Evolutionary conservation across 495 filamentous ascomycete genomes (phyloP), one percentile per base, ranked within the genome.

Genomic region (Aspergillus saccharolyticus): DNA sequence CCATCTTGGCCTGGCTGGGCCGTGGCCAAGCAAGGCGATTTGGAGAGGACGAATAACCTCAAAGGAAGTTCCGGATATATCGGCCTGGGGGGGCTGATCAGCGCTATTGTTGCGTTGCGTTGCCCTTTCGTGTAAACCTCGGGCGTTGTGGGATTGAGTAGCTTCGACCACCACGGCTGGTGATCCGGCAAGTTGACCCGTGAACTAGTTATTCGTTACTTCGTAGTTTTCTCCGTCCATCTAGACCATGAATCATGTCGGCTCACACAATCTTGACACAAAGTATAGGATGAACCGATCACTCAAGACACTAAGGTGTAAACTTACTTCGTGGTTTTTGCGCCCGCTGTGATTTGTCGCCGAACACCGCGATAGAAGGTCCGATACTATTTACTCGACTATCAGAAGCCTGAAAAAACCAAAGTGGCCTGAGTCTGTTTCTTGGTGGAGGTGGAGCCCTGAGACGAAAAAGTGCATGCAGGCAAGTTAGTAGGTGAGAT

Each of bases 91-190:
- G 18, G 46, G 20, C 47, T 30, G 47, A 50, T 50, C 47, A 50
- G 47, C 47, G 47, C 22, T 15, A 24, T 50, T 30, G 22, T 50
- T n/a, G n/a, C n/a, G n/a, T n/a, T n/a, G n/a, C n/a, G n/a, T n/a
- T 50, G 22, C 47, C 22, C 12, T 15, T 24, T n/a, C 47, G 47
- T 50, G 21, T 50, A 50, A 50, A 50, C 47, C 22, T 50, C 47
- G 47, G 46, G 47, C 47, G 22, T 17, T 10, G 44, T 9, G 9
- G 33, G 5, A 39, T 12, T 5, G 33, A 39, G 4, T 12, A 47
- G 9, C 12, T 22, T 22, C 44, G 3, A 47, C 44, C 33, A 39
- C 33, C 5, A 15, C 33, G 33, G 14, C 12, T 8, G 33, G 33
- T 9, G 7, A 39, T 39, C 33, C 33, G 33, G 33, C 33, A 39